phyloP scores from a whole-genome alignment of 441 rosid species.

The Syzygium syzygioides region DNA sequence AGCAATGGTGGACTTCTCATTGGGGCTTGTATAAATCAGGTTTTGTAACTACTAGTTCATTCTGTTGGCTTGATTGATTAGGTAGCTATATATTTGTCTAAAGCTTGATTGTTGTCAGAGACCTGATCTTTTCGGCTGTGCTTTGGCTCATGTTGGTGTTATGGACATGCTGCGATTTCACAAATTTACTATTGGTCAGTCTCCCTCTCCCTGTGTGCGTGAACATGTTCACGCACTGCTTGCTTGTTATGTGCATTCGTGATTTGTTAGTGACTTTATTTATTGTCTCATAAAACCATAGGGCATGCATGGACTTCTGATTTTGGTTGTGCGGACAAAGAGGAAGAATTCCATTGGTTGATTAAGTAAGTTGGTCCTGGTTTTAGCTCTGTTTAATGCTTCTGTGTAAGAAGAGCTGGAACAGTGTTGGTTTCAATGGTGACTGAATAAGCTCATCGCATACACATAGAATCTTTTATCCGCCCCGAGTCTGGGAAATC shows the following conservation, averaged over 20 bases:
- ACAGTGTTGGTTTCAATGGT: background rate
- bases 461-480: background rate
- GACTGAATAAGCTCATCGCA: background rate
- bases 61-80: background rate
- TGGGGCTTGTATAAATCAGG: conserved; percentile 98
- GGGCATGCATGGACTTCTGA: conserved; percentile 98
- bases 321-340: conserved; percentile 80
- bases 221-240: background rate
- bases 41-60: conserved; percentile 1
- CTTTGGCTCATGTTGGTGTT: conserved; percentile 98
- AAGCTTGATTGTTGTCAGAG: conserved; percentile 39
- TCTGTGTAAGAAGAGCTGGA: background rate
- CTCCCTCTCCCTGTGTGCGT: background rate
- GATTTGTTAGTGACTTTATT: conserved; percentile 1
- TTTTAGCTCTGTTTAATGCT: background rate
- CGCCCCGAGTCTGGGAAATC: background rate
- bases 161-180: conserved; percentile 99
- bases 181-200: conserved; percentile 84
- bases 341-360: conserved; percentile 86
- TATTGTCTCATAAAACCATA: conserved; percentile 5
- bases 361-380: conserved; percentile 53
- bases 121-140: conserved; percentile 97
- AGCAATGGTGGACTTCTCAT: conserved; percentile 97
- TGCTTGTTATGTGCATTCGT: background rate
- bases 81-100: background rate